Base-by-base conservation (phyloP, 441 rosid species). In the Adansonia madagascariensis region DNA sequence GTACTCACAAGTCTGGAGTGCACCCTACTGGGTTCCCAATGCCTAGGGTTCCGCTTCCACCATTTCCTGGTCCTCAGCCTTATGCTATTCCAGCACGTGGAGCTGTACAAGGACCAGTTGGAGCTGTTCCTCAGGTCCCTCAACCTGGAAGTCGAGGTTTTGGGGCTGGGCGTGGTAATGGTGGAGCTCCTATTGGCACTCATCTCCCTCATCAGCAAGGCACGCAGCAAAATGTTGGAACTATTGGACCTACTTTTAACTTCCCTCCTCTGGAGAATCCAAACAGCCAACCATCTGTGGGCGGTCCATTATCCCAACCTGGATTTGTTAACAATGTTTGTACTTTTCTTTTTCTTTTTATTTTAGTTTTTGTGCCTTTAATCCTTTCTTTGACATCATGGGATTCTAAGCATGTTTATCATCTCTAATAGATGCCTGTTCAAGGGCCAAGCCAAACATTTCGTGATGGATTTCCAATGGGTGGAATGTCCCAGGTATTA, bases 401-500 rank as follows among this genome's bases (percentile, higher is more conserved):
- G 66, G 56, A 20, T 44, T 15, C 62, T 79, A 60, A 78, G 65
- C 66, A 17, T 74, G n/a, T 74, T 8, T 75, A 55, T 67, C 77
- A 81, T 78, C 74, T 74, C 15, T 71, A 3, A 56, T 78, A 88
- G 92, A 84, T 94, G 84, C 85, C 88, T 55, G 93, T 84, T 53
- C 99, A 94, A 87, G 98, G 98, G 66, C 81, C 90, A 53, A 89
- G 88, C 85, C 99, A 97, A 84, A 71, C 94, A 14, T 93, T 94
- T 82, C 95, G 94, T 71, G 99, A 97, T 90, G 98, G 97, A 75
- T 94, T 96, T 86, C 89, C 98, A 60, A 85, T 93, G 94, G 97
- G 95, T 24, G 94, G 97, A 86, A 89, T 97, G 94, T 92, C 98
- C 71, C 98, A 94, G 93, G 99, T 97, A 89, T 80, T 71, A 60